Evolutionary conservation across 2,329 filamentous ascomycete species (phyloP).

Genomic region (Parascedosporium putredinis): DNA sequence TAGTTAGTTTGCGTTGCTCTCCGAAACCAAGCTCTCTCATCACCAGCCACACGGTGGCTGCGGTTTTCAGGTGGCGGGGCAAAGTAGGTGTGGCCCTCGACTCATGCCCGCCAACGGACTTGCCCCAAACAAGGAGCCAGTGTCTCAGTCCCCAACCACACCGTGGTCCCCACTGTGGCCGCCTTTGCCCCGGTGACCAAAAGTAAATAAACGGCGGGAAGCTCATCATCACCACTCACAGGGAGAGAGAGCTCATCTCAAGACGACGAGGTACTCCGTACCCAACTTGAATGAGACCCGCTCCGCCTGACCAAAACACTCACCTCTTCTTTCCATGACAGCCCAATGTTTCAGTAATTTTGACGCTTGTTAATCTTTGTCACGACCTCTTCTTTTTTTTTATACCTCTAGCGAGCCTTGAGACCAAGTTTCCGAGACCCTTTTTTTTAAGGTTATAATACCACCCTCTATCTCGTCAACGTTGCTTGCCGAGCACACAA

Average conservation of each 20-base stretch:
- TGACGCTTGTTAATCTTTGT: neutral
- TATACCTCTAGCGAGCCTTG: neutral
- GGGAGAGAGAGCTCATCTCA: too few relatives aligned
- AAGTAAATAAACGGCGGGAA: conserved; percentile 6
- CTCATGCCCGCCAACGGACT: too few relatives aligned
- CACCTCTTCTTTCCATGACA: neutral
- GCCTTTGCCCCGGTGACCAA: conserved; percentile 7
- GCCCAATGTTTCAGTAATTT: neutral
- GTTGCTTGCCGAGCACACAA: too few relatives aligned
- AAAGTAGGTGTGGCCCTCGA: too few relatives aligned
- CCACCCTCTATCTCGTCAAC: too few relatives aligned
- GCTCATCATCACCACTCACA: conserved; percentile 4
- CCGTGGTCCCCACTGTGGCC: neutral
- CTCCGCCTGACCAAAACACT: conserved; percentile 4
- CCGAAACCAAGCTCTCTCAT: too few relatives aligned
- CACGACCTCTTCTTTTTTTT: conserved; percentile 2
- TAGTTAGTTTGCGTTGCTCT: too few relatives aligned
- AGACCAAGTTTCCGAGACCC: neutral
- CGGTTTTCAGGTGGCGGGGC: neutral
- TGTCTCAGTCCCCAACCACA: neutral
- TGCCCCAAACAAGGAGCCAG: too few relatives aligned
- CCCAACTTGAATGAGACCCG: neutral
- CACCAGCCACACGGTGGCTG: too few relatives aligned
- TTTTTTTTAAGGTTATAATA: neutral
- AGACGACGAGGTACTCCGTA: neutral